Evolutionary conservation across 2,329 filamentous ascomycete species (phyloP).

Genomic region (Botrytis byssoidea): DNA sequence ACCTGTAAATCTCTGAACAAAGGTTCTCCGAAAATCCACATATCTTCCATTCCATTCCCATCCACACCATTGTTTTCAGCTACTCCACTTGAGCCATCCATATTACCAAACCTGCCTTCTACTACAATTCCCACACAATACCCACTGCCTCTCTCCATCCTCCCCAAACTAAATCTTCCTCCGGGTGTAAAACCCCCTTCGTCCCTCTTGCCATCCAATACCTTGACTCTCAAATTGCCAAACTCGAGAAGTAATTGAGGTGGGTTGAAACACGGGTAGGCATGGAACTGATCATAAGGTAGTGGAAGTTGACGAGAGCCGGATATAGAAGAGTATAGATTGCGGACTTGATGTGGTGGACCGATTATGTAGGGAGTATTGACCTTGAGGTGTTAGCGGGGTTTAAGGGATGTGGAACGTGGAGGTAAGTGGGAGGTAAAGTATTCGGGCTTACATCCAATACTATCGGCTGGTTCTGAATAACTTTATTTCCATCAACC

Average conservation of each 20-base stretch:
- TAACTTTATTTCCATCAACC: slow-evolving; percentile 26
- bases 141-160: slow-evolving; percentile 28
- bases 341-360: slow-evolving; percentile 26
- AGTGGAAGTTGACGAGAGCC: slow-evolving; percentile 26
- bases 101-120: slow-evolving; percentile 26
- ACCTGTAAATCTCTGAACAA: slow-evolving; percentile 34
- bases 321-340: slow-evolving; percentile 29
- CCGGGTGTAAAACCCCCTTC: slow-evolving; percentile 23
- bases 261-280: slow-evolving; percentile 31
- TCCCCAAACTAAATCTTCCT: slow-evolving; percentile 29
- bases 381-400: slow-evolving; percentile 23
- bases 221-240: slow-evolving; percentile 24
- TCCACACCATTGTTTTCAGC: background rate
- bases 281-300: slow-evolving; percentile 30
- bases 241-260: slow-evolving; percentile 31
- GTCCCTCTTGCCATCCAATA: slow-evolving; percentile 27
- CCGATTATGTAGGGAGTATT: slow-evolving; percentile 33
- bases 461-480: slow-evolving; percentile 27
- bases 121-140: slow-evolving; percentile 31
- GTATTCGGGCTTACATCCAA: slow-evolving; percentile 25
- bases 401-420: background rate
- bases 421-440: background rate
- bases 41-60: slow-evolving; percentile 26
- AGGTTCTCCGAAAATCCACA: slow-evolving; percentile 32
- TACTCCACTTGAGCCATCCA: background rate